Evolutionary conservation across 2,329 filamentous ascomycete species (phyloP), one percentile per base, ranked within the genome.

Genomic region (Cercospora sp.): DNA sequence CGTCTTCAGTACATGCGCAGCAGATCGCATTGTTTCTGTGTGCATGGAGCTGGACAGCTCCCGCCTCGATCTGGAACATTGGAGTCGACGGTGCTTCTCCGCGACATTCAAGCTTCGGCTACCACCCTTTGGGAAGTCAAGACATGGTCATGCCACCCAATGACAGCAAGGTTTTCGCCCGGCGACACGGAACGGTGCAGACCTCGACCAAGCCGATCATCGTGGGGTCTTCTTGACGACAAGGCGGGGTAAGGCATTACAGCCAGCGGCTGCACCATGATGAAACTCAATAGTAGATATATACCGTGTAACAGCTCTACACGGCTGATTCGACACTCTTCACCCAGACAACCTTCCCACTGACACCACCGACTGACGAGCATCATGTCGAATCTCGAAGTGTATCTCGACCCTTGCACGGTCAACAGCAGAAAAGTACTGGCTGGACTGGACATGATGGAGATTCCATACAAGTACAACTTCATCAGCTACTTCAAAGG

Each of bases 391-490:
- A 33, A 71, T 3, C 70, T 79, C 36, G 69, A 77, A 65, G 65
- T 80, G 40, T 79, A 80, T 69, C 73, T 79, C 67, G 80, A 82
- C 68, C 80, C 80, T 9, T 79, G 78, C 70, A 82, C 80, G 28
- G 73, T 82, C 75, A 82, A 82, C 73, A 76, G 76, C 66, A 79
- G 78, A 60, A 82, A 82, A 67, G 78, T 82, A 12, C 74, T 82
- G 30, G 80, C 80, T 42, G 80, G 78, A 8, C 74, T 82, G 20
- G 75, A 80, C 36, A 69, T 80, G 51, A 73, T 81, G 33, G 76
- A 76, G 33, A 73, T 74, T 18, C 71, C 78, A 63, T 81, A 79
- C 71, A 74, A 81, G 5, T 73, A 77, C 62, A 76, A 80, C 60
- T 74, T 74, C 63, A 77, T 82, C 66, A 72, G 79, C 69, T 82